Base-by-base conservation (phyloP, 1,284 basidiomycete genomes). In the Moesziomyces antarcticus region DNA sequence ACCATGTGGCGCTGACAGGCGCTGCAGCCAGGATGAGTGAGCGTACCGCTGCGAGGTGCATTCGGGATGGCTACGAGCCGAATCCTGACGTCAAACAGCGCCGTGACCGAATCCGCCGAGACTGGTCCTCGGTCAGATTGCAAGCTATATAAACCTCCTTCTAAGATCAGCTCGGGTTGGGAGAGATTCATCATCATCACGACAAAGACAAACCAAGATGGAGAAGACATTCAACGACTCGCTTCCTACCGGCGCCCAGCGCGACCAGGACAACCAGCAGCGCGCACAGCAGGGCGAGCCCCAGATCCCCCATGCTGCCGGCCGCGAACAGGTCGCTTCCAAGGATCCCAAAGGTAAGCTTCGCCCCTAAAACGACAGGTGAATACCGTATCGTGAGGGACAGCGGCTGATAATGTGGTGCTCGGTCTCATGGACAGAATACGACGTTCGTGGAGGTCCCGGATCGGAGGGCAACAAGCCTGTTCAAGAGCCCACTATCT, bases 221-320 rank as follows among this genome's bases (percentile, higher is more conserved):
- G 58, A 74, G 63, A 66, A 74, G 63, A 77, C 75, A 14, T 77
- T 77, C 67, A 58, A 77, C 37, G 75, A 77, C 50, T 61, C 25
- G 45, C 33, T 50, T 14, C 62, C 63, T 40, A 54, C 56, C 50
- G 59, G 73, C 20, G 56, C 57, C 7, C 40, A 78, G 61, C 70
- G 76, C 48, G 59, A 71, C 25, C 21, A 62, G 48, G 64, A 70
- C 41, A 78, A 78, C 51, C 69, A 58, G 30, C 33, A 63, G 52
- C 67, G 62, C 33, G 65, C 66, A 20, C 56, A 66, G 35, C 49
- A 66, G 50, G 74, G 74, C 55, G 66, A 76, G 55, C 66, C 60
- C 14, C 74, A 73, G 40, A 60, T 78, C 41, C 63, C 65, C 33
- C 74, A 71, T 41, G 63, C 64, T 21, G 74, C 71, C 35, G 74